These are phyloP conservation scores for Aspergillus haitiensis DNA, from an alignment of 495 filamentous ascomycete species.

Conservation along the genomic window DNA sequence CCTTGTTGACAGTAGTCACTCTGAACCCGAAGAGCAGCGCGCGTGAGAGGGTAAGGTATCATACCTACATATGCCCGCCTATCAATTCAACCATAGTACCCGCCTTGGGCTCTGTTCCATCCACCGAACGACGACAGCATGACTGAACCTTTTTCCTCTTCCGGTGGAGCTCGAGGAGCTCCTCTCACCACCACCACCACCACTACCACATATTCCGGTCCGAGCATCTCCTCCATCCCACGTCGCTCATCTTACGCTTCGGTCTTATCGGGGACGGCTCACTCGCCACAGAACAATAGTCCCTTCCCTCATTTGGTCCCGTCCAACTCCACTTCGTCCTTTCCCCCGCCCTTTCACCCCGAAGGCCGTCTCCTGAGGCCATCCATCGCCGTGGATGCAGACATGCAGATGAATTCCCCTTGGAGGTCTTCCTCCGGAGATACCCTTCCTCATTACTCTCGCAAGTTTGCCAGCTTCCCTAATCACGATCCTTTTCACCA, in stretches of 20 bases:
- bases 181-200: conserved; percentile 41
- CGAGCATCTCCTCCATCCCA: conserved; percentile 46
- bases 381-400: conserved; percentile 47
- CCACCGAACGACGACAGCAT: conserved; percentile 34
- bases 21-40: conserved; percentile 18
- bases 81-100: conserved; percentile 16
- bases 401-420: conserved; percentile 47
- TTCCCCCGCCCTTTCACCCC: conserved; percentile 38
- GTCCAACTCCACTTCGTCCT: conserved; percentile 44
- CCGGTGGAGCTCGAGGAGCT: conserved; percentile 49
- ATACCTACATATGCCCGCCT: conserved; percentile 8
- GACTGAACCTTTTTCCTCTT: conserved; percentile 48
- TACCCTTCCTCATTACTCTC: conserved; percentile 57
- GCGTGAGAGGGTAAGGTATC: conserved; percentile 24
- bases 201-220: conserved; percentile 33
- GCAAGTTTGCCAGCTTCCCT: conserved; percentile 57
- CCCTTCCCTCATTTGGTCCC: conserved; percentile 64
- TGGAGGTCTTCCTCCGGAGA: conserved; percentile 41
- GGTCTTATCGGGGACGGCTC: conserved; percentile 68
- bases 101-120: conserved; percentile 24
- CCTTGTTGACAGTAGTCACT: not conserved
- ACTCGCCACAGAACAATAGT: conserved; percentile 43
- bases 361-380: conserved; percentile 39
- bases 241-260: conserved; percentile 76
- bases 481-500: conserved; percentile 34